Percentiles rank a stretch among this genome's conserved stretches.
Conservation (phyloP, 805 yeast genomes). For the Candida krabiensis region DNA sequence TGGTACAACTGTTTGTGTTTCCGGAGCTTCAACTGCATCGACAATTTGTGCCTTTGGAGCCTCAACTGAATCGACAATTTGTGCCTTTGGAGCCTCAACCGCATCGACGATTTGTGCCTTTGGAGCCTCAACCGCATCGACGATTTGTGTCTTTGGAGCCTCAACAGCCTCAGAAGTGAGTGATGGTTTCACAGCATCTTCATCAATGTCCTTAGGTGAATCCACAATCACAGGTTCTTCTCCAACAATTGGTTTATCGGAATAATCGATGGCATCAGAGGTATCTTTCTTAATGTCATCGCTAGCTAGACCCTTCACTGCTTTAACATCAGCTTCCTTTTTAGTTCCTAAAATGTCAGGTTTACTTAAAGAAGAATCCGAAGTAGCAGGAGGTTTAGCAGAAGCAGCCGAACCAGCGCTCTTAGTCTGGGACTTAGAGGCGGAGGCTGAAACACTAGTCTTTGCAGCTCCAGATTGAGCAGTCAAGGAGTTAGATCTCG, state of each 20-base stretch:
- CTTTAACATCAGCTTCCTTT: constrained; percentile 9
- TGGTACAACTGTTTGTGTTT: not conserved
- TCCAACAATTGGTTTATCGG: constrained; percentile 12
- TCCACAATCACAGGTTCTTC: constrained; percentile 11
- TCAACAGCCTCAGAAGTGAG: constrained; percentile 3
- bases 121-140: constrained; percentile 3
- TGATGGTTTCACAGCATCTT: too few species aligned
- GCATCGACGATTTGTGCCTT: not conserved
- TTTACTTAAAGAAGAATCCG: constrained; percentile 8
- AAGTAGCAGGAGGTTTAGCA: constrained; percentile 8
- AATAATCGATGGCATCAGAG: not conserved
- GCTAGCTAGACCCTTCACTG: constrained; percentile 9
- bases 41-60: not conserved
- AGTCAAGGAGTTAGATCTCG: constrained; percentile 23
- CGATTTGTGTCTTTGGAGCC: constrained; percentile 1
- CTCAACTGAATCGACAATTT: too few species aligned
- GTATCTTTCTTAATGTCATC: constrained; percentile 4
- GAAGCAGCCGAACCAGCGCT: constrained; percentile 14
- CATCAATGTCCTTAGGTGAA: constrained; percentile 4
- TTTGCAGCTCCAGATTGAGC: constrained; percentile 34
- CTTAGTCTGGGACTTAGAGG: constrained; percentile 13
- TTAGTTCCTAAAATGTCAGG: not conserved
- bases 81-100: too few species aligned
- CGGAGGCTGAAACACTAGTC: constrained; percentile 28
- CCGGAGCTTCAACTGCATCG: too few species aligned